Evolutionary conservation across 495 filamentous ascomycete species (phyloP).

Genomic region (Penicillium turbatum): DNA sequence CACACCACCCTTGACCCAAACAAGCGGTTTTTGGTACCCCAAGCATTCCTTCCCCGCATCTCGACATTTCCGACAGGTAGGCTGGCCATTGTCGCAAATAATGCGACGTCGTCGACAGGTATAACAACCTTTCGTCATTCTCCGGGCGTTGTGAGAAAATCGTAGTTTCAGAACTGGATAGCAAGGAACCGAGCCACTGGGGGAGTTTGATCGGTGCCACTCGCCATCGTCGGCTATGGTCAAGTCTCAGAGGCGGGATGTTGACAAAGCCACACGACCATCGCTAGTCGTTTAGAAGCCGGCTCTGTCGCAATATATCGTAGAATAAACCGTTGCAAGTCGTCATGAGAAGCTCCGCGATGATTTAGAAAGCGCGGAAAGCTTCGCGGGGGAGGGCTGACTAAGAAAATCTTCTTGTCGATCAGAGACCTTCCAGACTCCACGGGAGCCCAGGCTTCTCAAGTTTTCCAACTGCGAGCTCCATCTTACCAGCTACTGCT

Average conservation of each 20-base stretch:
- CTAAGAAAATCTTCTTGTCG: background rate
- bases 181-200: slow-evolving; percentile 17
- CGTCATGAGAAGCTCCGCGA: background rate
- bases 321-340: background rate
- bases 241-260: slow-evolving; percentile 10
- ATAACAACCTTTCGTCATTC: slow-evolving; percentile 49
- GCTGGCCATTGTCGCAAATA: slow-evolving; percentile 58
- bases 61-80: slow-evolving; percentile 58
- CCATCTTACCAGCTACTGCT: background rate
- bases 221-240: slow-evolving; percentile 24
- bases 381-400: slow-evolving; percentile 7
- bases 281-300: slow-evolving; percentile 7
- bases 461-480: background rate
- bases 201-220: slow-evolving; percentile 15
- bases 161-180: slow-evolving; percentile 12
- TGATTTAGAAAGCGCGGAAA: background rate
- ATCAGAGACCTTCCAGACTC: background rate
- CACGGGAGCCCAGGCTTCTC: background rate
- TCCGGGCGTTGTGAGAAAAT: slow-evolving; percentile 9
- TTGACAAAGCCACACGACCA: slow-evolving; percentile 12
- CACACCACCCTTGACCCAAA: slow-evolving; percentile 50
- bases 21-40: slow-evolving; percentile 55
- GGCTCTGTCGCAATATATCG: background rate
- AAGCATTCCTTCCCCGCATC: slow-evolving; percentile 59
- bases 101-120: slow-evolving; percentile 49